These are phyloP conservation scores for Kregervanrija fluxuum DNA, from an alignment of 805 yeast species.

Conservation along the genomic window DNA sequence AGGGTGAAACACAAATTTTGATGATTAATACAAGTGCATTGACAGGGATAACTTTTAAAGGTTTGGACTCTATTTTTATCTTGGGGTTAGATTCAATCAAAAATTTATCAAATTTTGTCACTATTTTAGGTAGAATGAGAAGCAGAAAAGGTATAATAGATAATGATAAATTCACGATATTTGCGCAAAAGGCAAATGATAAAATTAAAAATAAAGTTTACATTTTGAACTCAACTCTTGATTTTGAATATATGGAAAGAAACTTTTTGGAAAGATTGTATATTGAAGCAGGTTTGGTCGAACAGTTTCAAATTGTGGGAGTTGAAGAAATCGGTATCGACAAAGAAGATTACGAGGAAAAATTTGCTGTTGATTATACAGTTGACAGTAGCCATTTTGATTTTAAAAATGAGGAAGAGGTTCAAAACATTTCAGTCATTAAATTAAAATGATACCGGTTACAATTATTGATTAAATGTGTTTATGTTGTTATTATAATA, in stretches of 20 bases:
- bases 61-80: conserved; percentile 20
- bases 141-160: conserved; percentile 13
- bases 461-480: too few relatives aligned
- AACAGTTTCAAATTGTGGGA: conserved; percentile 17
- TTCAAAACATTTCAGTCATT: too few relatives aligned
- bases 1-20: conserved; percentile 13
- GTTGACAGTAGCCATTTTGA: not conserved
- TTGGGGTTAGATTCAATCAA: conserved; percentile 28
- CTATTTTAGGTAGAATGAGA: conserved; percentile 24
- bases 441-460: too few relatives aligned
- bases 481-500: too few relatives aligned
- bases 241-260: conserved; percentile 25
- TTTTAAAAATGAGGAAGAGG: too few relatives aligned
- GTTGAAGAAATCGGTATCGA: conserved; percentile 15
- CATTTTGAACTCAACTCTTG: conserved; percentile 16
- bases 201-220: conserved; percentile 6
- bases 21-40: conserved; percentile 19
- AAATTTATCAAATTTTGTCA: conserved; percentile 15
- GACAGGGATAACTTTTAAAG: conserved; percentile 22
- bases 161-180: conserved; percentile 10
- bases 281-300: conserved; percentile 21
- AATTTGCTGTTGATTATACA: conserved; percentile 9
- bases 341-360: conserved; percentile 5
- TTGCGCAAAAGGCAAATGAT: conserved; percentile 5
- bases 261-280: conserved; percentile 24